phyloP scores from a whole-genome alignment of 768 basidiomycete species.

The Russula sp. region DNA sequence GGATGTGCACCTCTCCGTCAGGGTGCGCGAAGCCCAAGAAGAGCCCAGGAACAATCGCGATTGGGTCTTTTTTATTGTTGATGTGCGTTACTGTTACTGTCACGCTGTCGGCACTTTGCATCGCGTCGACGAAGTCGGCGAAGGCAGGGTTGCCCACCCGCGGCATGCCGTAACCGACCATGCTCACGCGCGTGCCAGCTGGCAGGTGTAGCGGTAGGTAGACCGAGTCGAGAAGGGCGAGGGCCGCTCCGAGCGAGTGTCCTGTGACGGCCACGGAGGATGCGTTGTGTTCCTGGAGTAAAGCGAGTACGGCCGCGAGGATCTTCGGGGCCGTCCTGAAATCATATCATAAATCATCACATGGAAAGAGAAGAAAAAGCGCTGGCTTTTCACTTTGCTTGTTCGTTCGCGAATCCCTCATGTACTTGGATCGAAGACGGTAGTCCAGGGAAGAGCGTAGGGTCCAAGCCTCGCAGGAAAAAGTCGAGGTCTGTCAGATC shows the following conservation, averaged over 20 bases:
- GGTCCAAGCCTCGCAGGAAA: constrained; percentile 40
- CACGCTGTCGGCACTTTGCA: not conserved
- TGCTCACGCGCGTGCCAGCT: constrained; percentile 38
- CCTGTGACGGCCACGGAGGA: constrained; percentile 44
- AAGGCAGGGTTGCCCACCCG: constrained; percentile 52
- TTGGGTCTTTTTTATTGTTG: constrained; percentile 29
- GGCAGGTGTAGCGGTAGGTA: constrained; percentile 37
- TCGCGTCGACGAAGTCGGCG: constrained; percentile 36
- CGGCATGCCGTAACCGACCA: constrained; percentile 51
- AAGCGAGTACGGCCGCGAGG: constrained; percentile 43
- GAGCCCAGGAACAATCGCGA: constrained; percentile 28
- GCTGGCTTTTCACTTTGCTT: constrained; percentile 36
- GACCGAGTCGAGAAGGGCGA: constrained; percentile 38
- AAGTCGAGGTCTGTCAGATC: constrained; percentile 49
- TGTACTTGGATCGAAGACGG: constrained; percentile 48
- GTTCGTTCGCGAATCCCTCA: constrained; percentile 52
- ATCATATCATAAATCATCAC: not conserved
- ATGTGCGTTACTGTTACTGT: constrained; percentile 20
- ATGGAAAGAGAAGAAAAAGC: not conserved
- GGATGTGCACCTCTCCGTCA: constrained; percentile 29
- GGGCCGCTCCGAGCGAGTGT: constrained; percentile 31
- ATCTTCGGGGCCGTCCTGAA: constrained; percentile 43
- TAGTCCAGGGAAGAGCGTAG: constrained; percentile 55
- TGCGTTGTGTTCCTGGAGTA: constrained; percentile 42
- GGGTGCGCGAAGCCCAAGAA: constrained; percentile 30